Evolutionary conservation across 768 basidiomycete genomes (phyloP).

Genomic region (Boletus pseudo-olivaceus): DNA sequence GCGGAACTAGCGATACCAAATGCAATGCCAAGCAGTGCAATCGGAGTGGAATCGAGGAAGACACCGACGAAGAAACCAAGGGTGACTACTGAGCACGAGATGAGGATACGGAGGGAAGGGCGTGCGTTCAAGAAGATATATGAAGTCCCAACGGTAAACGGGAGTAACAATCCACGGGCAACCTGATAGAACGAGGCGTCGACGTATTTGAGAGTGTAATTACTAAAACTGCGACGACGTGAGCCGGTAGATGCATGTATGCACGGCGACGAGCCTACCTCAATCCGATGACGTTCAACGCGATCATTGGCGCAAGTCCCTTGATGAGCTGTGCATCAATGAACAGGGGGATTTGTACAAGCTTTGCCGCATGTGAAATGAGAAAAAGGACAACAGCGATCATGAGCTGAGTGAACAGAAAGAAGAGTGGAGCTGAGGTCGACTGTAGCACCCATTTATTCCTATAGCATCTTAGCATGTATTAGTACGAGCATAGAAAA

Average conservation of each 20-base stretch:
- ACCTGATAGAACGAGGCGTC: constrained; percentile 96
- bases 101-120: constrained; percentile 71
- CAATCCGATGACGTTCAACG: constrained; percentile 76
- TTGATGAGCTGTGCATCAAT: constrained; percentile 65
- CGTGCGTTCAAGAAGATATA: constrained; percentile 70
- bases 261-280: constrained; percentile 48
- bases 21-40: constrained; percentile 61
- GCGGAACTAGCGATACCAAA: constrained; percentile 84
- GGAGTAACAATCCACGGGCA: constrained; percentile 89
- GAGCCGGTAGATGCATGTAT: neutral
- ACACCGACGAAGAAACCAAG: constrained; percentile 90
- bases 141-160: constrained; percentile 90
- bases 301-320: constrained; percentile 72
- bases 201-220: constrained; percentile 90
- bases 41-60: constrained; percentile 64
- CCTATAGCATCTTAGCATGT: constrained; percentile 36
- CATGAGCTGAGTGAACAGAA: constrained; percentile 74
- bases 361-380: constrained; percentile 52
- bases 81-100: constrained; percentile 79
- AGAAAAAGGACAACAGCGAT: constrained; percentile 80
- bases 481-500: constrained; percentile 19
- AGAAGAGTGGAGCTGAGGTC: constrained; percentile 78
- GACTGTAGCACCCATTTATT: constrained; percentile 90
- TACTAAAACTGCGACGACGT: constrained; percentile 63
- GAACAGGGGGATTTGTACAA: constrained; percentile 64